These are phyloP conservation scores for Pichia pseudocactophila DNA, from an alignment of 805 yeast genomes.

Conservation along the genomic window DNA sequence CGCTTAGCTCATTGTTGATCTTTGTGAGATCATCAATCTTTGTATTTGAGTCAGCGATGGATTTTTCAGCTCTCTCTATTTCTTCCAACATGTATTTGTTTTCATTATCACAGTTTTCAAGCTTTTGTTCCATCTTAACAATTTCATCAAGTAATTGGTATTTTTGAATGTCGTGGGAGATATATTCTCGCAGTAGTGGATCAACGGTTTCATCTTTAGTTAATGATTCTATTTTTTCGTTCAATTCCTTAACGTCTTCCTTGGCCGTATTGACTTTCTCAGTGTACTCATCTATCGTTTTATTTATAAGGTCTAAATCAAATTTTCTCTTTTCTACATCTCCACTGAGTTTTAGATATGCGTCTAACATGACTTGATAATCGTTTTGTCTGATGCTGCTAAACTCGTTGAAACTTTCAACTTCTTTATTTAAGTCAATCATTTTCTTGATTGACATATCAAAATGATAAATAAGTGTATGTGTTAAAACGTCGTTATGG, in stretches of 20 bases:
- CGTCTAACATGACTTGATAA: conserved; percentile 33
- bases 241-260: conserved; percentile 12
- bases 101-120: conserved; percentile 46
- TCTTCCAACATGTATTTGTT: conserved; percentile 56
- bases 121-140: conserved; percentile 32
- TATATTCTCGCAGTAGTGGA: conserved; percentile 18
- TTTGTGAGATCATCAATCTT: conserved; percentile 20
- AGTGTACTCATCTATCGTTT: conserved; percentile 22
- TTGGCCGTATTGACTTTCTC: conserved; percentile 7
- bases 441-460: conserved; percentile 38
- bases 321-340: conserved; percentile 37
- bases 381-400: conserved; percentile 34
- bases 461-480: conserved; percentile 49
- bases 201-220: conserved; percentile 2
- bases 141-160: conserved; percentile 40
- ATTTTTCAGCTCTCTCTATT: conserved; percentile 40
- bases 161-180: conserved; percentile 33
- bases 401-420: conserved; percentile 35
- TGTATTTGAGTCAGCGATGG: conserved; percentile 37
- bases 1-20: conserved; percentile 9
- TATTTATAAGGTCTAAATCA: conserved; percentile 23
- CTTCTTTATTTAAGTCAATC: conserved; percentile 37
- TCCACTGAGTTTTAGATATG: conserved; percentile 35
- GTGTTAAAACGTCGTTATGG: conserved; percentile 41
- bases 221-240: conserved; percentile 1